These are phyloP conservation scores for Trichosanthes cucumerina DNA, from an alignment of 306 rosid genomes.

Conservation along the genomic window DNA sequence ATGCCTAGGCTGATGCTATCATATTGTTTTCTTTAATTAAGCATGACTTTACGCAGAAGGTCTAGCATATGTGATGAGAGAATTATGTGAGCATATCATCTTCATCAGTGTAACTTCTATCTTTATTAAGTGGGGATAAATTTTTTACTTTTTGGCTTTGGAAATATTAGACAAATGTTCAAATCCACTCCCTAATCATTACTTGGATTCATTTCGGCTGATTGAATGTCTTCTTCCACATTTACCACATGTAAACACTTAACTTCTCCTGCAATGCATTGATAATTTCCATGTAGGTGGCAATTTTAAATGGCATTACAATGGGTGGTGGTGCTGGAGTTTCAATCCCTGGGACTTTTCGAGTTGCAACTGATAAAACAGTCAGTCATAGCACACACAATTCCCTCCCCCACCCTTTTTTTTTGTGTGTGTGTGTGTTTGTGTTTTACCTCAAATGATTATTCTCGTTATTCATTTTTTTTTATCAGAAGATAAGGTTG, in stretches of 20 bases:
- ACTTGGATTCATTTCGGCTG: not conserved
- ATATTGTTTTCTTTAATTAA: not conserved
- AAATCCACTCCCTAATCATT: not conserved
- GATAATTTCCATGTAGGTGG: slow-evolving; percentile 43
- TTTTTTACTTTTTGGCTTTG: not conserved
- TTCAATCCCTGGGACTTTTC: slow-evolving; percentile 82
- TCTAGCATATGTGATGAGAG: not conserved
- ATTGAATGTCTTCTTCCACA: not conserved
- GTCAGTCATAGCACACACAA: slow-evolving; percentile 28
- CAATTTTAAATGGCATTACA: slow-evolving; percentile 80
- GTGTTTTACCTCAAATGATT: not conserved
- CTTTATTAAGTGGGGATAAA: not conserved
- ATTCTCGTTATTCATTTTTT: not conserved
- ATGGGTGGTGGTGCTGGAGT: slow-evolving; percentile 99
- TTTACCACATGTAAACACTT: not conserved
- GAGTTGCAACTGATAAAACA: slow-evolving; percentile 79
- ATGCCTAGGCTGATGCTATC: not conserved
- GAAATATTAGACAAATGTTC: not conserved
- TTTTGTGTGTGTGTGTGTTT: not conserved
- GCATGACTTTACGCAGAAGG: not conserved
- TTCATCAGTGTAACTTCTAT: not conserved
- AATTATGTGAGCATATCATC: not conserved
- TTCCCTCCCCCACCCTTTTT: not conserved
- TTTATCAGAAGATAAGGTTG: not conserved
- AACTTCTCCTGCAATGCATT: slow-evolving; percentile 6